phyloP scores from a whole-genome alignment of 1,284 basidiomycete genomes.

The Uromyces viciae-fabae region DNA sequence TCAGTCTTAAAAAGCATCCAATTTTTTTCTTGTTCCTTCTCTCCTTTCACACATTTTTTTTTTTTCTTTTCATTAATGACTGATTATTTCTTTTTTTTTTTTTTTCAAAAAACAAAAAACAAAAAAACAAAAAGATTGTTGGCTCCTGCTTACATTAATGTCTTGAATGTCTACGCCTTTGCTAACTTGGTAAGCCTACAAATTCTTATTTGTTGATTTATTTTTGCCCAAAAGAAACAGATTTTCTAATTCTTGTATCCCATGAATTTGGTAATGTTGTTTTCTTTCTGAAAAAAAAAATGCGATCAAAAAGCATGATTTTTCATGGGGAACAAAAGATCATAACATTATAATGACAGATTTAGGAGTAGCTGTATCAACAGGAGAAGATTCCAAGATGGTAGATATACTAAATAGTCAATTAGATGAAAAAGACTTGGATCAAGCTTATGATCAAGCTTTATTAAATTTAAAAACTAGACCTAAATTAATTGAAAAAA shows the following conservation, averaged over 20 bases:
- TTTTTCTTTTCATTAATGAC: not conserved
- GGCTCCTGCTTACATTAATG: constrained; percentile 80
- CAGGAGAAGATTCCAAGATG: constrained; percentile 72
- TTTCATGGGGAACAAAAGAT: constrained; percentile 57
- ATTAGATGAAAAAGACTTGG: constrained; percentile 78
- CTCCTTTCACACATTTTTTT: too few relatives aligned
- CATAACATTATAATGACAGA: constrained; percentile 52
- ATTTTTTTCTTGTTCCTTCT: constrained; percentile 84
- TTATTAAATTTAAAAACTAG: constrained; percentile 72
- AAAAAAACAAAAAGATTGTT: too few relatives aligned
- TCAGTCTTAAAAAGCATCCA: constrained; percentile 38
- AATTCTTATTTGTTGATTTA: not conserved
- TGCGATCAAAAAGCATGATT: constrained; percentile 48
- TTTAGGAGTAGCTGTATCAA: constrained; percentile 58
- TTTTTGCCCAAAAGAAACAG: too few relatives aligned
- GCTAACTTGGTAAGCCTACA: constrained; percentile 11
- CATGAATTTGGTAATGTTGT: not conserved
- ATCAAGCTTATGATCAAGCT: constrained; percentile 82
- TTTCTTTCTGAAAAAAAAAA: too few relatives aligned
- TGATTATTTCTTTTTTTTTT: constrained; percentile 61
- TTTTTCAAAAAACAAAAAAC: too few relatives aligned
- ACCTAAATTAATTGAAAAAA: constrained; percentile 56
- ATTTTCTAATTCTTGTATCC: not conserved
- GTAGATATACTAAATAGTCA: constrained; percentile 86
- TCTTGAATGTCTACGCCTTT: constrained; percentile 60